Base-by-base conservation (phyloP, 305 asterid genomes). In the Fraxinus paxiana region DNA sequence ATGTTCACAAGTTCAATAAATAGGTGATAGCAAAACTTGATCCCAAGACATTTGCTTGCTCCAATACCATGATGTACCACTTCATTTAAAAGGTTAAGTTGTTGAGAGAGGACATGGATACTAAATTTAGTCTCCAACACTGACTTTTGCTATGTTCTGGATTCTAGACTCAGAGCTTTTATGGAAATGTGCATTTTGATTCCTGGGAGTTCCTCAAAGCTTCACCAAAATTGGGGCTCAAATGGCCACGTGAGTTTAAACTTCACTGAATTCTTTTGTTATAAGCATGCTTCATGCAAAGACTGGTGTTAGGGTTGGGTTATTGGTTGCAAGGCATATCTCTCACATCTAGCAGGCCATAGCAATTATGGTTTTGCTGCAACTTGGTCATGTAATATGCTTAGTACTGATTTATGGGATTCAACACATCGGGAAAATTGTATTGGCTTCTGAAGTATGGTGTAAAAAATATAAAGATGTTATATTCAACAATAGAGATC, bases 181-280 rank as follows among this genome's bases (percentile, higher is more conserved):
- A 96, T 94, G 99, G 99, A 94, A 87, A 86, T 94, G 93, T 96
- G 98, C 93, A 94, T 96, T 86, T 89, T 96, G 85, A 85, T 91
- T 77, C 92, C 99, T 80, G 98, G 97, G 83, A 85, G 81, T 75
- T 88, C 96, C 80, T 85, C 98, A 65, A 92, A 89, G 87, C 88
- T 85, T 81, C 93, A 86, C 73, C 91, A 86, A 83, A 82, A 84
- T 77, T 84, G 85, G 85, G 90, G 88, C 63, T 73, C 89, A 84
- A 85, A 84, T 84, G 87, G 85, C 76, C 88, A 89, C 88, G 99
- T 92, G 84, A 88, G 89, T 83, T 69, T 35, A 26, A 61, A n/a
- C 75, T 70, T 79, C 71, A 51, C 73, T 26, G 31, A 76, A 61
- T 80, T 56, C 56, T 80, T 41, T 80, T 76, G 22, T 46, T 38